Evolutionary conservation across 116 monocot genomes (phyloP), one percentile per base, ranked within the genome.

Genomic region (Trichopus zeylanicus): DNA sequence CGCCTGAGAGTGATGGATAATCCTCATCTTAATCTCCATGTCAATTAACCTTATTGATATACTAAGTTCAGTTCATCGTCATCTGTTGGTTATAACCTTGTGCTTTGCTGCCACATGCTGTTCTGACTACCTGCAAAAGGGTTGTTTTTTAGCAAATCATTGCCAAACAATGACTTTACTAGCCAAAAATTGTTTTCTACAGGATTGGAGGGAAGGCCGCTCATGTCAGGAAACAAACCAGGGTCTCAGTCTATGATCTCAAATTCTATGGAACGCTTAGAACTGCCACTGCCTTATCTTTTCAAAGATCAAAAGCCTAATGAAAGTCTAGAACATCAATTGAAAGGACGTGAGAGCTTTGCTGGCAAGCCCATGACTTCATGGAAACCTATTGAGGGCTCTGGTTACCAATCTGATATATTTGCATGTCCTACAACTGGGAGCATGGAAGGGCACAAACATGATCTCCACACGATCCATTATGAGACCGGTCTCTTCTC

Each of bases 401-500:
- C 55, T 29, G 25, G 55, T 37, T 24, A 35, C 19, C 65, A 9
- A 31, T 31, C 46, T 22, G 66, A 63, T 73, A n/a, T 57, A 7
- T 61, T 51, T 48, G 53, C 49, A 21, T 67, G 81, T 31, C 55
- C 66, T 55, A 55, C 72, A 55, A 56, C 76, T 18, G 31, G 53
- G 9, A 63, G 48, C 38, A 5, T 46, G 25, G 70, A 73, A 48
- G 64, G 63, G 35, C 70, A 27, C 52, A 75, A 55, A 63, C 64
- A 67, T 65, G 20, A 52, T 51, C 26, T 18, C 34, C 70, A 72
- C 28, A 57, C 38, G 4, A 35, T 59, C 22, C 73, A 61, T 47
- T 67, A 46, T 60, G 82, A 82, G 55, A 77, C 69, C 56, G 62
- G 80, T 29, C 74, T 83, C 13, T 83, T 80, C 64, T 80, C 88